phyloP scores from a whole-genome alignment of 2,329 filamentous ascomycete species.

The Cladophialophora immunda region DNA sequence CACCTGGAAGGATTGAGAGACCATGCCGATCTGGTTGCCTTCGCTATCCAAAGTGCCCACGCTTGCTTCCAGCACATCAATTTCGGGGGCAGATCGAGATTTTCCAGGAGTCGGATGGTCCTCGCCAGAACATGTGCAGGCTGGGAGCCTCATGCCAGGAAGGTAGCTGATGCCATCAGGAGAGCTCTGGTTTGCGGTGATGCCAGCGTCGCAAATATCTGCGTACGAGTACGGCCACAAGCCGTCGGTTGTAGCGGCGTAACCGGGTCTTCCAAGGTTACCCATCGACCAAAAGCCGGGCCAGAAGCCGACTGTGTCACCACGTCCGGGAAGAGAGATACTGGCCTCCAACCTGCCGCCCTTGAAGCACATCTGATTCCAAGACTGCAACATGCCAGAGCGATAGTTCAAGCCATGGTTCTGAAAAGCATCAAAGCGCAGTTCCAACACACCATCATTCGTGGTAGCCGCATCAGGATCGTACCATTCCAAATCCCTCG shows the following conservation, averaged over 20 bases:
- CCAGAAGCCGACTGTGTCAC: conserved; percentile 75
- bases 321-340: conserved; percentile 72
- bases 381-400: conserved; percentile 78
- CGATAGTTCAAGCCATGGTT: conserved; percentile 73
- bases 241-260: conserved; percentile 74
- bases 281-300: conserved; percentile 81
- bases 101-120: conserved; percentile 73
- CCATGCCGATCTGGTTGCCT: conserved; percentile 64
- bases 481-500: conserved; percentile 75
- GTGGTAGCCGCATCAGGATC: conserved; percentile 73
- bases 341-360: conserved; percentile 74
- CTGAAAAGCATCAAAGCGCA: conserved; percentile 71
- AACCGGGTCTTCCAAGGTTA: conserved; percentile 74
- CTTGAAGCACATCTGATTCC: conserved; percentile 78
- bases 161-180: conserved; percentile 71
- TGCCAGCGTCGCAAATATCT: conserved; percentile 73
- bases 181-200: conserved; percentile 75
- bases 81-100: conserved; percentile 74
- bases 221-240: conserved; percentile 79
- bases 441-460: conserved; percentile 67
- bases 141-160: conserved; percentile 74
- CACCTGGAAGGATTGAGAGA: conserved; percentile 72
- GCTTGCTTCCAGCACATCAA: conserved; percentile 76
- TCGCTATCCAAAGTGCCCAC: conserved; percentile 62
- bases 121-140: conserved; percentile 70